Evolutionary conservation across 345 rosid species (phyloP).

Genomic region (Erucastrum elatum): DNA sequence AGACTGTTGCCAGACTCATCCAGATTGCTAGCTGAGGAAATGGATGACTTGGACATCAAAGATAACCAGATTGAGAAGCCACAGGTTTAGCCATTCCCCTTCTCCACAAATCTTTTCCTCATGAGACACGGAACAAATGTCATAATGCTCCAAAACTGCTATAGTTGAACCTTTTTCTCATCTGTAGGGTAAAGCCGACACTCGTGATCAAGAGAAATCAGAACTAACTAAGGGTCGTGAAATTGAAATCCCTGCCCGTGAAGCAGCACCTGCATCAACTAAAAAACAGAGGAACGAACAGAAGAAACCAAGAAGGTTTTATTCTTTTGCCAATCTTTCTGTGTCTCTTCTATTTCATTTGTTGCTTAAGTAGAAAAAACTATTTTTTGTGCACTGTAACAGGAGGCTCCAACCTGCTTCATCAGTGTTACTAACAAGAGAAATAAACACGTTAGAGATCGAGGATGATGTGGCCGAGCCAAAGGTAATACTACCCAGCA

Average conservation of each 20-base stretch:
- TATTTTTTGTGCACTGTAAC: slow-evolving; percentile 8
- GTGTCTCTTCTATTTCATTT: background rate
- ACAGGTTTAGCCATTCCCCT: slow-evolving; percentile 49
- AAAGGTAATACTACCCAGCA: slow-evolving; percentile 46
- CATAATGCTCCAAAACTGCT: no score
- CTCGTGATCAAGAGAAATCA: slow-evolving; percentile 8
- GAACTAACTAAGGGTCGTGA: background rate
- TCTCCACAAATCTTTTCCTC: background rate
- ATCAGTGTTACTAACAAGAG: slow-evolving; percentile 63
- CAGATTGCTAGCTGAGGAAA: slow-evolving; percentile 53
- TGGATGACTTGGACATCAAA: slow-evolving; percentile 46
- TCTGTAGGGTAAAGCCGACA: slow-evolving; percentile 18
- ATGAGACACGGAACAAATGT: no score
- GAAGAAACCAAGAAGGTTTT: slow-evolving; percentile 41
- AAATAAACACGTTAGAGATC: slow-evolving; percentile 51
- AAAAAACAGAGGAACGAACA: slow-evolving; percentile 26
- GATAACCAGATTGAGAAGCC: slow-evolving; percentile 53
- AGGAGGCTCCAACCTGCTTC: slow-evolving; percentile 87
- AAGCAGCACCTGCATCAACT: slow-evolving; percentile 34
- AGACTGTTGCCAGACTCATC: slow-evolving; percentile 70
- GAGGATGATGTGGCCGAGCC: slow-evolving; percentile 65
- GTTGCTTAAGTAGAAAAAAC: background rate
- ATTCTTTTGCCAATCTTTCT: background rate
- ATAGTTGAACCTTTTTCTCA: background rate
- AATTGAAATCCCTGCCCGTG: slow-evolving; percentile 14